These are phyloP conservation scores for Coemansia sp. DNA, from an alignment of 192 early-diverging fungal species.

Conservation along the genomic window DNA sequence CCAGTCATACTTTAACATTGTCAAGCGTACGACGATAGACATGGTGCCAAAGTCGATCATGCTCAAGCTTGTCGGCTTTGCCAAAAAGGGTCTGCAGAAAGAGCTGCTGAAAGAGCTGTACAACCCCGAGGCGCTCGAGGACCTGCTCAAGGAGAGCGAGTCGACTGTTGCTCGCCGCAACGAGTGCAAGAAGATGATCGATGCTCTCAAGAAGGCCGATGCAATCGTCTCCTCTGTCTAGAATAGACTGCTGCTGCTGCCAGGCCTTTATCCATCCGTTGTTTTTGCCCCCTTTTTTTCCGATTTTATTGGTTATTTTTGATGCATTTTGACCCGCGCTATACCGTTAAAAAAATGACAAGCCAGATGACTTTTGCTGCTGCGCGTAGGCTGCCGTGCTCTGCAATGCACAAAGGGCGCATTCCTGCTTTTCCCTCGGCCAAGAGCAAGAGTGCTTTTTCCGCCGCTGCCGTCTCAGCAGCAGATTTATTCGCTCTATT, in stretches of 20 bases:
- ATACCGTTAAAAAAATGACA: neutral
- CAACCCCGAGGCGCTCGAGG: constrained; percentile 90
- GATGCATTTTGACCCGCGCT: neutral
- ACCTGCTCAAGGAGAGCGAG: constrained; percentile 95
- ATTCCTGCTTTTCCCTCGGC: too few relatives aligned
- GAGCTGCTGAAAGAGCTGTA: constrained; percentile 95
- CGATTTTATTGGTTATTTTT: neutral
- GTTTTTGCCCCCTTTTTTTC: neutral
- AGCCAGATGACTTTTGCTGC: neutral
- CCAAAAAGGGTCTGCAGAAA: constrained; percentile 93
- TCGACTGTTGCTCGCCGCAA: constrained; percentile 81
- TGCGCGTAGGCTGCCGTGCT: neutral
- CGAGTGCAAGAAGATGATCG: constrained; percentile 99
- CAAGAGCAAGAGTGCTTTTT: too few relatives aligned
- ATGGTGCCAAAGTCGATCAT: constrained; percentile 99
- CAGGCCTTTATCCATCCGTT: neutral
- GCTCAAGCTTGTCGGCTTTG: constrained; percentile 88
- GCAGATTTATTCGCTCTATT: too few relatives aligned
- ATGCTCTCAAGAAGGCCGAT: constrained; percentile 60
- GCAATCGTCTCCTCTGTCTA: constrained; percentile 48
- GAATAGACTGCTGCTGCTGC: neutral
- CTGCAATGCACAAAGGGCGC: neutral
- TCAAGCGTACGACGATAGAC: constrained; percentile 95
- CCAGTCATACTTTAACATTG: constrained; percentile 97
- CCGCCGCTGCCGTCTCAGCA: too few relatives aligned